Evolutionary conservation across 768 basidiomycete genomes (phyloP).

Genomic region (Flagelloscypha sp.): DNA sequence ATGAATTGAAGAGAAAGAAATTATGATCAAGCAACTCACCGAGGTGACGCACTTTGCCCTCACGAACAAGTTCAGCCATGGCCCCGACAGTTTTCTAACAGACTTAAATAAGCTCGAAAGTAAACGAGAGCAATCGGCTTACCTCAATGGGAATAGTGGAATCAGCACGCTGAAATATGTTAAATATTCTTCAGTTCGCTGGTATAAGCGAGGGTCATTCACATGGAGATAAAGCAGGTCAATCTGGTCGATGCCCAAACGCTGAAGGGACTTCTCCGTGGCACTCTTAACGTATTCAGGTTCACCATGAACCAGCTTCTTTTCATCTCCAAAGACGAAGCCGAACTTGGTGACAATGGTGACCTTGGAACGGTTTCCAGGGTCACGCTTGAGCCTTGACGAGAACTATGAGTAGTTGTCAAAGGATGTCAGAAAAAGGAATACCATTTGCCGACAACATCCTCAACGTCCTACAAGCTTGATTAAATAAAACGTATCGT

Average conservation of each 20-base stretch:
- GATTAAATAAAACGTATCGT: too few species aligned
- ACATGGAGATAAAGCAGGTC: conserved; percentile 42
- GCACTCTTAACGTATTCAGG: conserved; percentile 32
- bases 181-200: background rate
- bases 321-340: conserved; percentile 5
- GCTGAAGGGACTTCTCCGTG: conserved; percentile 30
- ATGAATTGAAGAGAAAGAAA: too few species aligned
- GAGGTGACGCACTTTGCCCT: conserved; percentile 26
- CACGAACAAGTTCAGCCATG: conserved; percentile 39
- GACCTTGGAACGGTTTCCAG: conserved; percentile 31
- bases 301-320: conserved; percentile 13
- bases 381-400: conserved; percentile 26
- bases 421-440: conserved; percentile 8
- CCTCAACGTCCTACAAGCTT: conserved; percentile 34
- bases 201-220: background rate
- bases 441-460: conserved; percentile 34
- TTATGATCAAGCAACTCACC: too few species aligned
- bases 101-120: conserved; percentile 1
- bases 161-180: conserved; percentile 26
- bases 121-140: background rate
- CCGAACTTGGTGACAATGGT: conserved; percentile 46
- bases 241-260: conserved; percentile 32
- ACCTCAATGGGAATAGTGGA: conserved; percentile 35
- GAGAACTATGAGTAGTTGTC: background rate
- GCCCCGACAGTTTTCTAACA: conserved; percentile 32